Percentiles rank a stretch among this genome's conserved stretches.
These are phyloP conservation scores for Dendrobium catenatum DNA, from an alignment of 106 monocot genomes.

Conservation along the genomic window DNA sequence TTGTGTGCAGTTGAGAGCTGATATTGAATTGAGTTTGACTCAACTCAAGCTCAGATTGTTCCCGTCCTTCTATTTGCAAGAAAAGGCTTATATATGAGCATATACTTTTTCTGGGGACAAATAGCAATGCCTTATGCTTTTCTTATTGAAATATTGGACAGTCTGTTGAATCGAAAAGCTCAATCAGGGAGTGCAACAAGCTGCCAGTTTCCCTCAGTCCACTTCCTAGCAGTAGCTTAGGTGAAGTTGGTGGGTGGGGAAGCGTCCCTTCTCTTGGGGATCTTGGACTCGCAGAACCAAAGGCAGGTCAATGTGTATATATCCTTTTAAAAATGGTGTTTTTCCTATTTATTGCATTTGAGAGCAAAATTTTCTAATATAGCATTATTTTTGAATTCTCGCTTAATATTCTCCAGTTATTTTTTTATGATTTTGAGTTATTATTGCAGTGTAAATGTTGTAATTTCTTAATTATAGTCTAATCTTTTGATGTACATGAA, in stretches of 20 bases:
- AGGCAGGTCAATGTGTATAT: conserved; percentile 36
- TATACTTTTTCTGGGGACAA: too few relatives aligned
- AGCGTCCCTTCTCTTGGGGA: conserved; percentile 51
- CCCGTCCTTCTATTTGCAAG: too few relatives aligned
- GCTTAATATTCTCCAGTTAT: neutral
- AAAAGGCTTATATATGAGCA: too few relatives aligned
- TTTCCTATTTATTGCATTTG: neutral
- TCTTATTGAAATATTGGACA: conserved; percentile 19
- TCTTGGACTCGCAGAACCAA: conserved; percentile 41
- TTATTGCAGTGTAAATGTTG: neutral
- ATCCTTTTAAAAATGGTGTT: neutral
- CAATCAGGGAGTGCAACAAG: conserved; percentile 58
- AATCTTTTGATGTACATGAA: neutral
- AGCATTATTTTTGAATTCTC: neutral
- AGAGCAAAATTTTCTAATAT: neutral
- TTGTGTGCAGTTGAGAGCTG: too few relatives aligned
- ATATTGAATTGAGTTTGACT: too few relatives aligned
- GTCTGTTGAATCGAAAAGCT: conserved; percentile 79
- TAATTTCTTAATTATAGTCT: neutral
- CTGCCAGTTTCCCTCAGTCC: conserved; percentile 69
- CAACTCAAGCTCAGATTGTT: too few relatives aligned
- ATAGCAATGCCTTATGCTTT: neutral
- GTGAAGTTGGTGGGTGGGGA: conserved; percentile 72
- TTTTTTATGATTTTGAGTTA: neutral
- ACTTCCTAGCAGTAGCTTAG: conserved; percentile 36